phyloP scores from a whole-genome alignment of 176 grass and related monocot genomes.

The Cenchrus purpureus region DNA sequence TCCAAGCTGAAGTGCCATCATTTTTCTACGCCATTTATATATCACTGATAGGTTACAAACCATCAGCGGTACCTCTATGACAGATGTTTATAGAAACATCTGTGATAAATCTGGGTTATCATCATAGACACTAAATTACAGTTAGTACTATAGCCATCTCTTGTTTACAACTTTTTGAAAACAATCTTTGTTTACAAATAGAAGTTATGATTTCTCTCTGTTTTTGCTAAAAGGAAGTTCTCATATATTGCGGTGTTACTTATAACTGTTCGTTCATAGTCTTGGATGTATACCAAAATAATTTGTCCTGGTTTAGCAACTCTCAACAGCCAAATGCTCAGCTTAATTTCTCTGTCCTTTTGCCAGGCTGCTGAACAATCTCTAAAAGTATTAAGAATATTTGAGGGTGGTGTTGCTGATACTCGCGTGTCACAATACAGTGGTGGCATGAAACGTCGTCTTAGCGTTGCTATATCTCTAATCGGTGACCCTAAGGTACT shows the following conservation, averaged over 20 bases:
- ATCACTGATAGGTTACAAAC: background rate
- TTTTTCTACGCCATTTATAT: background rate
- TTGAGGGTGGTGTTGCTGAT: conserved; percentile 66
- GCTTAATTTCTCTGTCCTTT: conserved; percentile 10
- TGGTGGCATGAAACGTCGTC: conserved; percentile 88
- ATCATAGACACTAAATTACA: no score
- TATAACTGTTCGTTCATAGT: background rate
- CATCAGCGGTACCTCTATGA: background rate
- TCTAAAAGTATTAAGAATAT: conserved; percentile 59
- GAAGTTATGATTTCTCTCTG: background rate
- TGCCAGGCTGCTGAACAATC: conserved; percentile 75
- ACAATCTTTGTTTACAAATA: no score
- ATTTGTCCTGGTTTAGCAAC: background rate
- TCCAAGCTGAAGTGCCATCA: background rate
- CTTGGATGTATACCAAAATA: background rate
- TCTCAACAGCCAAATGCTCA: background rate
- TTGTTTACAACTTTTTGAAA: background rate
- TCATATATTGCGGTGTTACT: background rate
- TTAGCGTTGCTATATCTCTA: conserved; percentile 83
- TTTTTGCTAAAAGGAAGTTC: background rate
- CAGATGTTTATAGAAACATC: background rate
- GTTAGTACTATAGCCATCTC: no score
- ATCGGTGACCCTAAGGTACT: conserved; percentile 75
- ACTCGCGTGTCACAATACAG: conserved; percentile 72
- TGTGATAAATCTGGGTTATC: no score